phyloP scores from a whole-genome alignment of 169 alveolate genomes.

The Plasmodium blacklocki region DNA sequence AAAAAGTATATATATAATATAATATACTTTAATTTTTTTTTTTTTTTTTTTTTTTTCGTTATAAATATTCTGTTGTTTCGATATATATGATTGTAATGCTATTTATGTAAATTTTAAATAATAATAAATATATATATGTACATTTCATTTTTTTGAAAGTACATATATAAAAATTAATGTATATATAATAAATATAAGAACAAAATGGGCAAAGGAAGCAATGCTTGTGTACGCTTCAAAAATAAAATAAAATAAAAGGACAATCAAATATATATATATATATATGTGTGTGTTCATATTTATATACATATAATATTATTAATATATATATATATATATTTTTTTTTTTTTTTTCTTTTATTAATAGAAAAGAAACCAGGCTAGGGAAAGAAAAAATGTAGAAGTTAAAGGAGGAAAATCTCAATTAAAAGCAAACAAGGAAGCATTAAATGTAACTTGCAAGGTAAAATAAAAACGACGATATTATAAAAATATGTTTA shows the following conservation, averaged over 20 bases:
- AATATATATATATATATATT: not conserved
- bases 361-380: slow-evolving; percentile 75
- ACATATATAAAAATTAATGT: too few relatives aligned
- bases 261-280: not conserved
- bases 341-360: not conserved
- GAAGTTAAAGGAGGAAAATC: slow-evolving; percentile 76
- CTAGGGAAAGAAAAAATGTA: slow-evolving; percentile 76
- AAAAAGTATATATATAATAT: too few relatives aligned
- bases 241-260: slow-evolving; percentile 11
- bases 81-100: too few relatives aligned
- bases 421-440: slow-evolving; percentile 70
- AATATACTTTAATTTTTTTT: too few relatives aligned
- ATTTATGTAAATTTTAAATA: too few relatives aligned
- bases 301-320: too few relatives aligned
- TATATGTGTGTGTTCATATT: not conserved
- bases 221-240: slow-evolving; percentile 67
- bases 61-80: too few relatives aligned
- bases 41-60: too few relatives aligned
- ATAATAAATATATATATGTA: too few relatives aligned
- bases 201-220: slow-evolving; percentile 77
- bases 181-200: not conserved
- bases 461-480: slow-evolving; percentile 12
- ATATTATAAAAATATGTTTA: not conserved
- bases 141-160: too few relatives aligned
- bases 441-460: slow-evolving; percentile 72